phyloP scores from a whole-genome alignment of 805 yeast species.

The Danielia reshetovae region DNA sequence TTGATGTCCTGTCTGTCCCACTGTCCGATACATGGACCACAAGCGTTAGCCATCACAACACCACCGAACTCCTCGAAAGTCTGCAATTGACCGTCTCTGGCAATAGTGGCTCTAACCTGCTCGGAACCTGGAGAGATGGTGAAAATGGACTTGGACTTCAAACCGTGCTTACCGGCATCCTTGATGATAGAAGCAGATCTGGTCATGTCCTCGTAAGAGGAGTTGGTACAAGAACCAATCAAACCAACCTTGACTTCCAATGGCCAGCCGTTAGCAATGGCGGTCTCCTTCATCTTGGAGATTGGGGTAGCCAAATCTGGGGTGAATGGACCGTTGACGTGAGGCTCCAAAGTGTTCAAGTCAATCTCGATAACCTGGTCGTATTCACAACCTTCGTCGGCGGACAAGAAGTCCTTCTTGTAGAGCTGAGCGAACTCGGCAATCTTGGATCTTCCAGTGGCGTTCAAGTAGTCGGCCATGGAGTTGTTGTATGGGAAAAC shows the following conservation, averaged over 20 bases:
- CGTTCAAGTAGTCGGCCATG: slow-evolving; percentile 79
- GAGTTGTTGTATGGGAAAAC: slow-evolving; percentile 94
- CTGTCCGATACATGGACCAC: slow-evolving; percentile 99
- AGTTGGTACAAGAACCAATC: slow-evolving; percentile 98
- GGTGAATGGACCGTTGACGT: slow-evolving; percentile 96
- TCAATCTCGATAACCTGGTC: slow-evolving; percentile 92
- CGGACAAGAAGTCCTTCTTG: slow-evolving; percentile 61
- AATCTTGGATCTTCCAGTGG: slow-evolving; percentile 82
- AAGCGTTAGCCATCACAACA: slow-evolving; percentile 92
- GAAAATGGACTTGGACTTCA: slow-evolving; percentile 86
- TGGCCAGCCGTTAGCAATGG: slow-evolving; percentile 89
- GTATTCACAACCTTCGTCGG: slow-evolving; percentile 91
- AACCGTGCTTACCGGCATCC: slow-evolving; percentile 88
- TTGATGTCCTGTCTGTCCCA: slow-evolving; percentile 95
- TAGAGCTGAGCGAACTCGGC: slow-evolving; percentile 75
- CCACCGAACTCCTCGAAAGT: slow-evolving; percentile 92
- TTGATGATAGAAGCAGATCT: slow-evolving; percentile 90
- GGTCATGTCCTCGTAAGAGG: slow-evolving; percentile 97
- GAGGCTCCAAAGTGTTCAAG: slow-evolving; percentile 86
- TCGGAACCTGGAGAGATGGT: slow-evolving; percentile 98
- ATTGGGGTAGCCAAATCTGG: slow-evolving; percentile 97
- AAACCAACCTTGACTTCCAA: slow-evolving; percentile 87
- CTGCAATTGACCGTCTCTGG: slow-evolving; percentile 88
- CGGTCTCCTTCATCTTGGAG: slow-evolving; percentile 79
- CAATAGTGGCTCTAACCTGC: slow-evolving; percentile 97